Conservation (phyloP, 768 basidiomycete genomes). For the Mycena kentingensis region DNA sequence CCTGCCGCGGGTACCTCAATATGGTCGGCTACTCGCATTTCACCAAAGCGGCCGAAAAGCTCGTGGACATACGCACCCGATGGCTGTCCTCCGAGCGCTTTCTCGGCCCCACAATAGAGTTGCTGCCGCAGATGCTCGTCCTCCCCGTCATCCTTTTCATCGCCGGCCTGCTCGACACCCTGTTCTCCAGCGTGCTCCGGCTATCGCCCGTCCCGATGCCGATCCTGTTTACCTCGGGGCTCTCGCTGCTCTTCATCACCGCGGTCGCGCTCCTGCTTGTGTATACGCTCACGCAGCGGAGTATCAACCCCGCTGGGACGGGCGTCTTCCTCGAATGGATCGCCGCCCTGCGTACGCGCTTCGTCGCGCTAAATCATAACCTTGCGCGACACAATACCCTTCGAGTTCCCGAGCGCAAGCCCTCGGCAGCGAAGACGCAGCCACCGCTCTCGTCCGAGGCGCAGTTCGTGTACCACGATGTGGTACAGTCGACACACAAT, state of each 20-base stretch:
- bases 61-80: conserved; percentile 22
- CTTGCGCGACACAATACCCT: not conserved
- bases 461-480: conserved; percentile 15
- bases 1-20: conserved; percentile 19
- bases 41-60: conserved; percentile 13
- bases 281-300: conserved; percentile 5
- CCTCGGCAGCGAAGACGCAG: not conserved
- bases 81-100: conserved; percentile 16
- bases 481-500: conserved; percentile 21
- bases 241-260: conserved; percentile 14
- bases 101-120: conserved; percentile 19
- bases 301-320: conserved; percentile 10
- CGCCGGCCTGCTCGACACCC: conserved; percentile 21
- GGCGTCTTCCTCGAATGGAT: not conserved
- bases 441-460: conserved; percentile 7
- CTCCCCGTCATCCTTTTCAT: conserved; percentile 24
- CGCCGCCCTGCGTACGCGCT: not conserved
- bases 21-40: conserved; percentile 14
- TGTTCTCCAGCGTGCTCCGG: conserved; percentile 14
- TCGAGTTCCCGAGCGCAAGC: not conserved
- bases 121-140: conserved; percentile 21
- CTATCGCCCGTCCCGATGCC: not conserved
- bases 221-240: conserved; percentile 10
- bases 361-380: not conserved
- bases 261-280: conserved; percentile 7